phyloP scores from a whole-genome alignment of 2,329 filamentous ascomycete genomes.

The Zalaria sp. region DNA sequence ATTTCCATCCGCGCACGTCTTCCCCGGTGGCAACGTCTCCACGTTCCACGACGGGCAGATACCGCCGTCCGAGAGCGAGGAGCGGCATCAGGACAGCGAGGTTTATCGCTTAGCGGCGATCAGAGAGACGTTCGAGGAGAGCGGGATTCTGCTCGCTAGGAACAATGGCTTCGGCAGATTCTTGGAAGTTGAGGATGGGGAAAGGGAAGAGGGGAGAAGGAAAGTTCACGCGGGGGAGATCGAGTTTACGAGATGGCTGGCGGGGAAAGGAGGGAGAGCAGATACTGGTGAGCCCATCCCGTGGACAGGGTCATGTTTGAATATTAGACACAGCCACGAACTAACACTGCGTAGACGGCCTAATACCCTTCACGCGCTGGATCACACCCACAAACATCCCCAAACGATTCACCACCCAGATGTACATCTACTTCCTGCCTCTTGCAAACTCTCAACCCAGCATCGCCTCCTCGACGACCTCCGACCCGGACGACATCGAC shows the following conservation, averaged over 20 bases:
- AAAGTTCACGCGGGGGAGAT: slow-evolving; percentile 53
- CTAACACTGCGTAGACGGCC: slow-evolving; percentile 30
- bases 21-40: slow-evolving; percentile 79
- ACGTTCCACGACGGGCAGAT: slow-evolving; percentile 57
- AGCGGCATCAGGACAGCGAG: slow-evolving; percentile 54
- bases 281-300: slow-evolving; percentile 45
- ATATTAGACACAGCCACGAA: background rate
- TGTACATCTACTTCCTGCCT: slow-evolving; percentile 89
- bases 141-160: slow-evolving; percentile 66
- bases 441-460: slow-evolving; percentile 21
- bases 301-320: background rate
- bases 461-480: slow-evolving; percentile 18
- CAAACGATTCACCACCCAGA: slow-evolving; percentile 82
- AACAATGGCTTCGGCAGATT: slow-evolving; percentile 37
- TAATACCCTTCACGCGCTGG: slow-evolving; percentile 84
- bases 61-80: slow-evolving; percentile 33
- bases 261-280: slow-evolving; percentile 40
- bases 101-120: slow-evolving; percentile 74
- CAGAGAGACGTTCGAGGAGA: slow-evolving; percentile 89
- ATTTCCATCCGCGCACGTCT: slow-evolving; percentile 88
- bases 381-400: slow-evolving; percentile 61
- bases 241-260: slow-evolving; percentile 53
- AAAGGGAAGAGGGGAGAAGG: slow-evolving; percentile 51
- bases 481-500: slow-evolving; percentile 11
- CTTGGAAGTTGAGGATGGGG: slow-evolving; percentile 44